Conservation (phyloP, 495 filamentous ascomycete genomes). For the Penicillium cinerascens region DNA sequence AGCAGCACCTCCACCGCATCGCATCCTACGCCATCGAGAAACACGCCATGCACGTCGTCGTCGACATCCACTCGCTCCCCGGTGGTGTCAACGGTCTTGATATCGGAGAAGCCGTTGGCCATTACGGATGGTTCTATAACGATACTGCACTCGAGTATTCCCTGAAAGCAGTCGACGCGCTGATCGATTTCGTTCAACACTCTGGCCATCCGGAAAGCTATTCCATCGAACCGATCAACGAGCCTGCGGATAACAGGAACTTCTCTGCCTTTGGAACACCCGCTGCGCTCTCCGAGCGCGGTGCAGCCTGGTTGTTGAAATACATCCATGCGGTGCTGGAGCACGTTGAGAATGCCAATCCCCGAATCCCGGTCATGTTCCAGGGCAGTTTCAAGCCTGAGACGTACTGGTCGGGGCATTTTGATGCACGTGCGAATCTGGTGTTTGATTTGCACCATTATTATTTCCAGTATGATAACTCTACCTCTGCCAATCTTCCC, state of each 20-base stretch:
- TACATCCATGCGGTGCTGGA: slow-evolving; percentile 19
- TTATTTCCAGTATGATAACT: slow-evolving; percentile 13
- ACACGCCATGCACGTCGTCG: slow-evolving; percentile 30
- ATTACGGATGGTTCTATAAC: slow-evolving; percentile 31
- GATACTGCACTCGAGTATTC: slow-evolving; percentile 26
- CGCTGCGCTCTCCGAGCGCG: slow-evolving; percentile 16
- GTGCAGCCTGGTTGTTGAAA: slow-evolving; percentile 19
- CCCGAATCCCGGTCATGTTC: slow-evolving; percentile 20
- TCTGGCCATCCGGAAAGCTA: slow-evolving; percentile 22
- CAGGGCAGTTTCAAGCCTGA: slow-evolving; percentile 22
- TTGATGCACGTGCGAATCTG: slow-evolving; percentile 16
- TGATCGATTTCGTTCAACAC: slow-evolving; percentile 23
- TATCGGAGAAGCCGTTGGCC: slow-evolving; percentile 27
- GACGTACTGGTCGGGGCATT: slow-evolving; percentile 22
- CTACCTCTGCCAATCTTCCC: slow-evolving; percentile 16
- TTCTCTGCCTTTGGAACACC: slow-evolving; percentile 21
- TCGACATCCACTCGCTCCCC: slow-evolving; percentile 33
- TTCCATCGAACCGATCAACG: slow-evolving; percentile 23
- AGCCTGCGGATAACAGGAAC: slow-evolving; percentile 19
- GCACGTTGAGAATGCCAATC: slow-evolving; percentile 9
- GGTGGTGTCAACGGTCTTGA: slow-evolving; percentile 28
- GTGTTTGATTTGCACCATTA: slow-evolving; percentile 26
- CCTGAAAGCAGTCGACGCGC: slow-evolving; percentile 24
- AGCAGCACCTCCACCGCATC: slow-evolving; percentile 23
- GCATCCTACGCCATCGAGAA: slow-evolving; percentile 25